Evolutionary conservation across 164 flowering plant species (phyloP).

Genomic region (Macadamia tetraphylla): DNA sequence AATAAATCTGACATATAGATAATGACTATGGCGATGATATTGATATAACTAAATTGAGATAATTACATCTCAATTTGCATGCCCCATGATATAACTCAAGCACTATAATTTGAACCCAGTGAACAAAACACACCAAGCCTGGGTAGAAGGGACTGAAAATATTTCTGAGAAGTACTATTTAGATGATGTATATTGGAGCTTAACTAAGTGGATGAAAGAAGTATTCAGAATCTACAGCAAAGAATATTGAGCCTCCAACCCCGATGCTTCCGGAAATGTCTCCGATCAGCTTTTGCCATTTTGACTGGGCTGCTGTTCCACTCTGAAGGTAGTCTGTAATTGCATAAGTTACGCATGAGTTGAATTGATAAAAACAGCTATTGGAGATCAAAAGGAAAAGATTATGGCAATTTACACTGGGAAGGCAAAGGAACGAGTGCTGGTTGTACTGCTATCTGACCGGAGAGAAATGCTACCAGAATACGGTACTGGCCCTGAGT

Average conservation of each 20-base stretch:
- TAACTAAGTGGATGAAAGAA: constrained; percentile 9
- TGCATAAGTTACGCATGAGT: neutral
- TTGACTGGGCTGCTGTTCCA: constrained; percentile 90
- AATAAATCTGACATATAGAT: neutral
- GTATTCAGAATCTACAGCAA: constrained; percentile 82
- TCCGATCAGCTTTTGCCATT: constrained; percentile 76
- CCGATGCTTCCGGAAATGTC: constrained; percentile 37
- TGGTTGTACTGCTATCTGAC: constrained; percentile 73
- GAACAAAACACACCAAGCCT: constrained; percentile 19
- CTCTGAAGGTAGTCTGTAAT: constrained; percentile 50
- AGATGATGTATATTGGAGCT: constrained; percentile 5
- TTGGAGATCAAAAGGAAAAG: neutral
- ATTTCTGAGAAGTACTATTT: neutral
- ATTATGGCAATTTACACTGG: constrained; percentile 38
- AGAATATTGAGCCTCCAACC: constrained; percentile 62
- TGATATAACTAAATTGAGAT: too few species aligned
- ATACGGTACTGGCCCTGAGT: constrained; percentile 51
- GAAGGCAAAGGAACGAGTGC: constrained; percentile 73
- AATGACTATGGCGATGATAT: neutral
- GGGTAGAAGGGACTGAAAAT: neutral
- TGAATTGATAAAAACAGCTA: neutral
- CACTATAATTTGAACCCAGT: constrained; percentile 14
- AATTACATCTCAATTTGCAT: constrained; percentile 12
- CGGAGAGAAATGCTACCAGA: constrained; percentile 65
- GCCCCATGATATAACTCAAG: constrained; percentile 2